Conservation (phyloP, 164 flowering plant genomes). For the Piper longum region DNA sequence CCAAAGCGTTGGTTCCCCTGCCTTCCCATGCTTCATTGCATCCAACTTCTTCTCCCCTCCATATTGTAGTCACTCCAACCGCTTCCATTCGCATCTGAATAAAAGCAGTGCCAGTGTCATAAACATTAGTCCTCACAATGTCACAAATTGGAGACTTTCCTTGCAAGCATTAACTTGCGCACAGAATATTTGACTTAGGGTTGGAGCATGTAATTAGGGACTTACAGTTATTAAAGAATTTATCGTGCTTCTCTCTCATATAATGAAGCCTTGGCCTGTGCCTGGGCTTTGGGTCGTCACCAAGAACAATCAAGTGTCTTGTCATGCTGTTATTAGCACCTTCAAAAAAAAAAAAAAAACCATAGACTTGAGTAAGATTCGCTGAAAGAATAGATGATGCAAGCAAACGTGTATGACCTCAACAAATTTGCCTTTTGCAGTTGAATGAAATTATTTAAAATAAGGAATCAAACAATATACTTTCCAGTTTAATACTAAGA, state of each 20-base stretch:
- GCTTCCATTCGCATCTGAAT: constrained; percentile 74
- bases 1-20: constrained; percentile 66
- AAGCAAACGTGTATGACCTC: no score
- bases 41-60: constrained; percentile 88
- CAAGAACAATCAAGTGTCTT: constrained; percentile 41
- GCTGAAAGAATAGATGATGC: no score
- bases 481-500: no score
- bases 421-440: no score
- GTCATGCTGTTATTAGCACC: background rate
- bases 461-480: no score
- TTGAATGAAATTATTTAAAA: no score
- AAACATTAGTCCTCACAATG: no score
- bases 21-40: constrained; percentile 73
- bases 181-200: background rate
- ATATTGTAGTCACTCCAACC: constrained; percentile 84
- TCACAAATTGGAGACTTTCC: background rate
- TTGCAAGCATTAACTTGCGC: background rate
- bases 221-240: constrained; percentile 66
- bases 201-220: background rate
- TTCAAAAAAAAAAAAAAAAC: background rate
- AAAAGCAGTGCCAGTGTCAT: background rate
- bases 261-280: constrained; percentile 6
- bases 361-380: no score
- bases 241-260: constrained; percentile 22
- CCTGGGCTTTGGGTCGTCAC: constrained; percentile 46